Evolutionary conservation across 306 rosid species (phyloP), one percentile per base, ranked within the genome.

Genomic region (Datisca glomerata): DNA sequence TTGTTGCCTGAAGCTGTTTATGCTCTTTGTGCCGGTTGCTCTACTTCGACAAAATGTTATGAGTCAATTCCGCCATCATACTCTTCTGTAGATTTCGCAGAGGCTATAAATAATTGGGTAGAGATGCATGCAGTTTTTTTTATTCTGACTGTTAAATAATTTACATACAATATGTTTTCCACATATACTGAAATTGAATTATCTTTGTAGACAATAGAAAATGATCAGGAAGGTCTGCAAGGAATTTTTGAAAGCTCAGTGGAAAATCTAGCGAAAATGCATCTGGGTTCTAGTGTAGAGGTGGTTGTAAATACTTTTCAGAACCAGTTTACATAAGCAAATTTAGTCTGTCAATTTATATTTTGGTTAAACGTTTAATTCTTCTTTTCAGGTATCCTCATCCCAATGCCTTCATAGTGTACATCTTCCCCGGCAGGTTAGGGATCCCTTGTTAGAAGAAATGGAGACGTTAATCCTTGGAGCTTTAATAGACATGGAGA

Each of bases 21-120:
- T 74, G 78, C 96, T 48, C 93, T 87, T 60, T 87, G 85, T 63
- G 60, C 67, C 42, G 93, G 94, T 57, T 65, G 67, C 60, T 71
- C 61, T 59, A 78, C 74, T 41, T 76, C 70, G 22, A 25, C 46
- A 24, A 68, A 63, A 66, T 68, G 68, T 64, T 55, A 54, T 49
- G 55, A 56, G 36, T 77, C 60, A 49, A 21, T 56, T 56, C 62
- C 70, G 31, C 33, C 45, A 15, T 57, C 55, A 27, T 55, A 55
- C 60, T 43, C 51, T 51, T 65, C 46, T 54, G 60, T 51, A 17
- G 76, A 76, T 58, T 66, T 44, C 32, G 8, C 45, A 31, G 72
- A 68, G 49, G 65, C 66, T 50, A 35, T 49, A 44, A 68, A 65
- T 55, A 73, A 68, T 35, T 42, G 52, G 49, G 64, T 51, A 41